Evolutionary conservation across 345 rosid genomes (phyloP).

Genomic region (Eucalyptus sp.): DNA sequence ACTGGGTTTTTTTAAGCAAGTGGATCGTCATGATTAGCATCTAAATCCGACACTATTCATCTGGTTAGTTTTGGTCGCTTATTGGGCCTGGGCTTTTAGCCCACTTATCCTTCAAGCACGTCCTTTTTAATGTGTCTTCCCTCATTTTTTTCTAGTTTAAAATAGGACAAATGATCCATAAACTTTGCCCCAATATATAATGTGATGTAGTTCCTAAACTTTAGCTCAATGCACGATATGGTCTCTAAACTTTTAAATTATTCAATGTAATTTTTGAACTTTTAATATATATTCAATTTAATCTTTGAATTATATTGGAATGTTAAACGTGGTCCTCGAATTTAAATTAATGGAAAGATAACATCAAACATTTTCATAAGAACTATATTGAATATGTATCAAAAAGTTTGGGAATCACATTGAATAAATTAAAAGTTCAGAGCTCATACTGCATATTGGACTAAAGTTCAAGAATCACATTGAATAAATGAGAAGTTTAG

Average conservation of each 20-base stretch:
- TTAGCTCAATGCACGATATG: fast-evolving
- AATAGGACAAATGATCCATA: too few relatives aligned
- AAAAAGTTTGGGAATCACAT: fast-evolving
- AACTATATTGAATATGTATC: too few relatives aligned
- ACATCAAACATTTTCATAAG: too few relatives aligned
- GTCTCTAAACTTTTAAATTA: too few relatives aligned
- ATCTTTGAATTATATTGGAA: fast-evolving
- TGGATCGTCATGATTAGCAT: neutral
- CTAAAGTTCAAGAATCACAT: fast-evolving
- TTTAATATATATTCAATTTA: too few relatives aligned
- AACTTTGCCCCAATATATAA: too few relatives aligned
- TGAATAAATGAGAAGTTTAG: too few relatives aligned
- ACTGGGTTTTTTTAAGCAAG: neutral
- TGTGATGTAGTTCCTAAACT: too few relatives aligned
- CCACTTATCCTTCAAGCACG: neutral
- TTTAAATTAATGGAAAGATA: too few relatives aligned
- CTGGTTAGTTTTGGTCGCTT: neutral
- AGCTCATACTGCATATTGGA: fast-evolving
- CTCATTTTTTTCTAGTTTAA: neutral
- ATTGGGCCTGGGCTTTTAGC: neutral
- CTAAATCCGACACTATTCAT: neutral
- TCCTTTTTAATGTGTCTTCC: neutral
- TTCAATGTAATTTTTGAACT: too few relatives aligned
- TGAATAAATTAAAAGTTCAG: fast-evolving
- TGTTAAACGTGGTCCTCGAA: too few relatives aligned